These are phyloP conservation scores for Suhomyces wounanorum DNA, from an alignment of 1,139 yeast species.

Conservation along the genomic window DNA sequence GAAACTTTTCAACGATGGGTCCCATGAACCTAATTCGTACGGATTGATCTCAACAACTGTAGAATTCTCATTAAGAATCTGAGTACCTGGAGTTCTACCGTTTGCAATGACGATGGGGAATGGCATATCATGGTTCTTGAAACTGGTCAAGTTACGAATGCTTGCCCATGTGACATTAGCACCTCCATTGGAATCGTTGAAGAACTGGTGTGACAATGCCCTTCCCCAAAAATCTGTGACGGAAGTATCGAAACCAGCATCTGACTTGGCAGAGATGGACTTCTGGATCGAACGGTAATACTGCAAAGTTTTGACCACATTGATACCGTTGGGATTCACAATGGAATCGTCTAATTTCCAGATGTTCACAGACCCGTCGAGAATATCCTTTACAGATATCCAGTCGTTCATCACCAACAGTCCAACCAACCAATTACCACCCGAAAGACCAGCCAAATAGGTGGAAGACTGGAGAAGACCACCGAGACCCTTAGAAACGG, in stretches of 20 bases:
- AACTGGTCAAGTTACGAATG: conserved; percentile 29
- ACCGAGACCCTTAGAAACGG: conserved; percentile 35
- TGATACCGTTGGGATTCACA: conserved; percentile 42
- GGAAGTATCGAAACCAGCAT: conserved; percentile 40
- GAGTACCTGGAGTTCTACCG: conserved; percentile 41
- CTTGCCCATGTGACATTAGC: conserved; percentile 43
- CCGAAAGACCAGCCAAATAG: conserved; percentile 45
- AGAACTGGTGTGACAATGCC: conserved; percentile 42
- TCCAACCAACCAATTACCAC: conserved; percentile 49
- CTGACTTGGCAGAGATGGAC: conserved; percentile 34
- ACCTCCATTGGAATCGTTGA: conserved; percentile 28
- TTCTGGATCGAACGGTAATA: conserved; percentile 34
- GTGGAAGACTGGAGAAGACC: conserved; percentile 43
- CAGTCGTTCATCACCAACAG: conserved; percentile 40
- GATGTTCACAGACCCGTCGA: conserved; percentile 27
- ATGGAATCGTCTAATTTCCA: conserved; percentile 46
- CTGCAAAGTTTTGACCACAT: conserved; percentile 34
- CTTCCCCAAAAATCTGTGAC: conserved; percentile 51
- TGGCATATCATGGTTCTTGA: conserved; percentile 41
- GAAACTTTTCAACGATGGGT: conserved; percentile 38
- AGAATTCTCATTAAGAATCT: conserved; percentile 38
- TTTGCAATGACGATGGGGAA: conserved; percentile 44
- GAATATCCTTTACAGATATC: conserved; percentile 39
- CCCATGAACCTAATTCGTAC: conserved; percentile 50
- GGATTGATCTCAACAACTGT: conserved; percentile 46